Base-by-base conservation (phyloP, 306 rosid genomes). In the Trichosanthes truncata region DNA sequence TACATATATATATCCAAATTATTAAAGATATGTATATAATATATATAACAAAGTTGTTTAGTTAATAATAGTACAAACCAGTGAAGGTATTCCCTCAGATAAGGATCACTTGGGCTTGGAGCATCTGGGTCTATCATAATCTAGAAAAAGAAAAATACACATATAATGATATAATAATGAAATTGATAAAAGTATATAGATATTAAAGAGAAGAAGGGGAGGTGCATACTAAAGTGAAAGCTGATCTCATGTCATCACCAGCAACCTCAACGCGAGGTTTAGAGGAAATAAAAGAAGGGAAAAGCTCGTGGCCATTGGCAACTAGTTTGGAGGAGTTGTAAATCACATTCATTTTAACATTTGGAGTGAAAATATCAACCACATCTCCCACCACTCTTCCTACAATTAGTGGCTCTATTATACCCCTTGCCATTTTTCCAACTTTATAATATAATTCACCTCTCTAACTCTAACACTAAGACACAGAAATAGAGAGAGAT, bases 121-220 rank as follows among this genome's bases (percentile, higher is more conserved):
- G 93, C 96, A 87, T 94, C 98, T 29, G 98, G 98, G 74, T 94
- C 97, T 3, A 96, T 89, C 98, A 94, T 92, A 80, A 92, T 80
- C 98, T 95, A 43, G 83, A 83, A 36, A 5, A 8, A 57, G 4
- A 15, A 9, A 4, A 25, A 29, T 41, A 7, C 6, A 8, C 48
- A 43, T 43, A 41, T 41, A 41, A 41, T 10, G 7, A 33, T 33
- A 33, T 3, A 3, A 2, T 36, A 36, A 36, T 36, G 51, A 72
- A 43, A 57, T 36, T 20, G 3, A 40, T 35, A 29, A 23, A 1
- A 74, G 8, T 25, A 21, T 4, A 23, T 11, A n/a, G n/a, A 14
- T 9, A 29, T 15, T 6, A 60, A 45, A 9, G n/a, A 46, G 21
- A 4, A 18, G 60, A 23, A 21, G 41, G 8, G 41, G 8, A 57